phyloP scores from a whole-genome alignment of 108 stramenopile genomes.

The Pseudonitzschia multiseries region DNA sequence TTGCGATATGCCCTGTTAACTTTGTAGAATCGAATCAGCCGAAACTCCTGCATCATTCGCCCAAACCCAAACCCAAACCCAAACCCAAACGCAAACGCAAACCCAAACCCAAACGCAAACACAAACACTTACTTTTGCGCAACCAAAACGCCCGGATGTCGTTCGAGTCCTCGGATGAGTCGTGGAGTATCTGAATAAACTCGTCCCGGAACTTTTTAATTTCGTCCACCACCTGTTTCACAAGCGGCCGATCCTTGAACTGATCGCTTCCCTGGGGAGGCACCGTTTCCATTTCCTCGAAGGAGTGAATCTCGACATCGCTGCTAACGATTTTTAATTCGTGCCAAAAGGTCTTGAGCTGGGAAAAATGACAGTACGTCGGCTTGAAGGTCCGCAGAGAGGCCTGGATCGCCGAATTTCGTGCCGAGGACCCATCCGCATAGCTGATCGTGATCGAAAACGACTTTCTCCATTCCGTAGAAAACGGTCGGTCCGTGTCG shows the following conservation, averaged over 20 bases:
- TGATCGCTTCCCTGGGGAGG: slow-evolving; percentile 72
- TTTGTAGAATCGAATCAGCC: not conserved
- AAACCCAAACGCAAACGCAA: no score
- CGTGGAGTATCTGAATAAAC: slow-evolving; percentile 52
- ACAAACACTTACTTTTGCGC: slow-evolving; percentile 61
- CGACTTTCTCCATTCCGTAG: slow-evolving; percentile 76
- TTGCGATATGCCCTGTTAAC: not conserved
- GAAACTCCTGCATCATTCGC: not conserved
- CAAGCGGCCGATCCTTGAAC: slow-evolving; percentile 28
- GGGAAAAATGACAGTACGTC: slow-evolving; percentile 92
- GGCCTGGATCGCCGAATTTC: slow-evolving; percentile 93
- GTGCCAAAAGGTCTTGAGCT: slow-evolving; percentile 98
- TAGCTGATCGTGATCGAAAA: slow-evolving; percentile 87
- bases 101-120: no score
- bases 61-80: no score
- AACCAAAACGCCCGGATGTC: slow-evolving; percentile 93
- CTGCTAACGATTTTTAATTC: slow-evolving; percentile 80
- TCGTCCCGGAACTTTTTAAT: slow-evolving; percentile 81
- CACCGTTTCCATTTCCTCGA: slow-evolving; percentile 92
- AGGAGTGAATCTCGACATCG: slow-evolving; percentile 90
- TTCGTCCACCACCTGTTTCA: slow-evolving; percentile 77
- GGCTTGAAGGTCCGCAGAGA: slow-evolving; percentile 90
- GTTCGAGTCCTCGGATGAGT: slow-evolving; percentile 37
- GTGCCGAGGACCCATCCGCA: slow-evolving; percentile 93
- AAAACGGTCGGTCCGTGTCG: slow-evolving; percentile 32